phyloP scores from a whole-genome alignment of 768 basidiomycete genomes.

The Cystobasidium tubakii region DNA sequence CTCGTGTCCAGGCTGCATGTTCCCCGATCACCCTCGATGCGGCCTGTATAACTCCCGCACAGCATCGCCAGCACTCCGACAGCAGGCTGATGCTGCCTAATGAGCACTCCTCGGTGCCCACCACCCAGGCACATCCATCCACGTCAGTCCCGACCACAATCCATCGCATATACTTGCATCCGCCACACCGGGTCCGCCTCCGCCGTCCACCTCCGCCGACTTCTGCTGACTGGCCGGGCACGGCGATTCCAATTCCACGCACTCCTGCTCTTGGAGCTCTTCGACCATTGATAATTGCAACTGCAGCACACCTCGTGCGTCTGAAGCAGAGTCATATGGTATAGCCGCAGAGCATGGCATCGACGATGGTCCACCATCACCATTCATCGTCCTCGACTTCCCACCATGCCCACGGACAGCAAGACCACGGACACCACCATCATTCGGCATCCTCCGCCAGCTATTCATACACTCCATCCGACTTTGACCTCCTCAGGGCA shows the following conservation, averaged over 20 bases:
- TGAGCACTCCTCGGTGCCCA: background rate
- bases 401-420: constrained; percentile 1
- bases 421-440: background rate
- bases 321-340: no score
- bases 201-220: background rate
- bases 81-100: no score
- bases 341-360: no score
- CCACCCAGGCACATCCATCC: background rate
- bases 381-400: background rate
- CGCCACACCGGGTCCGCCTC: background rate
- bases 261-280: background rate
- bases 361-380: background rate
- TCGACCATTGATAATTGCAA: no score
- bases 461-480: constrained; percentile 13
- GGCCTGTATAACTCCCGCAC: no score
- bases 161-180: background rate
- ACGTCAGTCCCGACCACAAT: background rate
- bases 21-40: no score
- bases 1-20: no score
- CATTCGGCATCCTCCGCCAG: background rate
- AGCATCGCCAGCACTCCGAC: no score
- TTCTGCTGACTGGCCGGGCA: background rate
- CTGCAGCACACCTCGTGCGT: no score
- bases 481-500: constrained; percentile 28
- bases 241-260: background rate